Percentiles rank a stretch among this genome's conserved stretches.
These are phyloP conservation scores for Colletotrichum musicola DNA, from an alignment of 2,329 filamentous ascomycete genomes.

Conservation along the genomic window DNA sequence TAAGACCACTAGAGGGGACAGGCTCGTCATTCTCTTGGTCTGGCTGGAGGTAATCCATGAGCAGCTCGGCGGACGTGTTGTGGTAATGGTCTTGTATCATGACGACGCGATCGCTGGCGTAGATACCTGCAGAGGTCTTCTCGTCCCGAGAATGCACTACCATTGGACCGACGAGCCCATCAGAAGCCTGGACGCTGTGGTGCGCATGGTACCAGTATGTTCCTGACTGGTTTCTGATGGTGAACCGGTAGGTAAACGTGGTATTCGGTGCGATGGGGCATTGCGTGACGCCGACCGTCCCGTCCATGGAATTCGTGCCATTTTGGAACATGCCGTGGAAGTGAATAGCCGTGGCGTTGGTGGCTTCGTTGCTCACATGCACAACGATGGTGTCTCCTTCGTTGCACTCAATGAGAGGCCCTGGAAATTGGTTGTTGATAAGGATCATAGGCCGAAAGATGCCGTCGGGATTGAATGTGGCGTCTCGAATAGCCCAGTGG, in stretches of 20 bases:
- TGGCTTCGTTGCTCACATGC: constrained; percentile 75
- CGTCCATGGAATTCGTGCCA: constrained; percentile 81
- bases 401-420: constrained; percentile 79
- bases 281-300: constrained; percentile 75
- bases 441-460: constrained; percentile 71
- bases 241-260: constrained; percentile 77
- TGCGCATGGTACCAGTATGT: constrained; percentile 76
- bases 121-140: constrained; percentile 33
- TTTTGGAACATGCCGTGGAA: constrained; percentile 86
- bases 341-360: constrained; percentile 77
- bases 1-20: constrained; percentile 72
- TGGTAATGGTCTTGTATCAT: constrained; percentile 84
- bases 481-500: constrained; percentile 71
- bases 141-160: constrained; percentile 72
- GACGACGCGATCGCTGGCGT: constrained; percentile 67
- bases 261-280: constrained; percentile 74
- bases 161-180: constrained; percentile 76
- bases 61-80: constrained; percentile 62
- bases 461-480: constrained; percentile 71
- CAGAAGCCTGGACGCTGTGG: constrained; percentile 72
- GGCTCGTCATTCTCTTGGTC: constrained; percentile 73
- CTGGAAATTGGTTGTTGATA: constrained; percentile 81
- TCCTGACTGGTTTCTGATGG: constrained; percentile 63
- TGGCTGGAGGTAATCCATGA: constrained; percentile 66
- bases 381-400: constrained; percentile 80